Conservation (phyloP, 805 yeast species). For the Teunomyces aglyptinius region DNA sequence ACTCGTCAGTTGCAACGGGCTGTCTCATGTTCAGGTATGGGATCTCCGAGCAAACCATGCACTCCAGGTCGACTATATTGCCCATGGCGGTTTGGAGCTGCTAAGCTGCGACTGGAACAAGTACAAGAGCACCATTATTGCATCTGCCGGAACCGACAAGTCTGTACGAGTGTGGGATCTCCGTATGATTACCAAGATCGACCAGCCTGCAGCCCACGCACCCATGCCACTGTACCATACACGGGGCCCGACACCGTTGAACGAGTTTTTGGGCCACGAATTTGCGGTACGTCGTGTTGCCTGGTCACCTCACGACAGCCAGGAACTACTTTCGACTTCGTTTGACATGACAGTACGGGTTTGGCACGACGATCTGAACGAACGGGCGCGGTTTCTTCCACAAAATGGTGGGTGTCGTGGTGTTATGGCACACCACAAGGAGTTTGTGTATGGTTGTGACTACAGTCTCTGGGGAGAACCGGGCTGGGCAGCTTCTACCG, state of each 20-base stretch:
- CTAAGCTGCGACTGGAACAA: constrained; percentile 88
- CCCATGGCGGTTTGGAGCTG: constrained; percentile 80
- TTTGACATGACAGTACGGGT: constrained; percentile 92
- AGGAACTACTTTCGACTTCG: constrained; percentile 68
- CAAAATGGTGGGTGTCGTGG: constrained; percentile 50
- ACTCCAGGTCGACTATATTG: constrained; percentile 56
- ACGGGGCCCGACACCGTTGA: constrained; percentile 64
- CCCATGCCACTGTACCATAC: constrained; percentile 42
- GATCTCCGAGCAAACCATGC: constrained; percentile 73
- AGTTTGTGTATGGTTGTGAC: constrained; percentile 90
- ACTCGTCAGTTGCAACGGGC: constrained; percentile 68
- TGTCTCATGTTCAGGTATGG: constrained; percentile 76
- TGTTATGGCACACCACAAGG: constrained; percentile 69
- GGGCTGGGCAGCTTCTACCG: constrained; percentile 92
- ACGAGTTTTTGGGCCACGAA: constrained; percentile 82
- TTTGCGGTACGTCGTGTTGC: constrained; percentile 78
- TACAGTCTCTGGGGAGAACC: constrained; percentile 97
- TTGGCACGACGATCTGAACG: constrained; percentile 74
- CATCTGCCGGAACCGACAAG: constrained; percentile 92
- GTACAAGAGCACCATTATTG: constrained; percentile 73
- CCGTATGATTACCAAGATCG: constrained; percentile 55
- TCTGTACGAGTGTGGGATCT: constrained; percentile 84
- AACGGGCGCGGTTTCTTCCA: constrained; percentile 47
- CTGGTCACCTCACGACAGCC: constrained; percentile 88
- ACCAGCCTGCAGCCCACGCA: constrained; percentile 32